phyloP scores from a whole-genome alignment of 352 stramenopile genomes.

The Aphanomyces euteiches region DNA sequence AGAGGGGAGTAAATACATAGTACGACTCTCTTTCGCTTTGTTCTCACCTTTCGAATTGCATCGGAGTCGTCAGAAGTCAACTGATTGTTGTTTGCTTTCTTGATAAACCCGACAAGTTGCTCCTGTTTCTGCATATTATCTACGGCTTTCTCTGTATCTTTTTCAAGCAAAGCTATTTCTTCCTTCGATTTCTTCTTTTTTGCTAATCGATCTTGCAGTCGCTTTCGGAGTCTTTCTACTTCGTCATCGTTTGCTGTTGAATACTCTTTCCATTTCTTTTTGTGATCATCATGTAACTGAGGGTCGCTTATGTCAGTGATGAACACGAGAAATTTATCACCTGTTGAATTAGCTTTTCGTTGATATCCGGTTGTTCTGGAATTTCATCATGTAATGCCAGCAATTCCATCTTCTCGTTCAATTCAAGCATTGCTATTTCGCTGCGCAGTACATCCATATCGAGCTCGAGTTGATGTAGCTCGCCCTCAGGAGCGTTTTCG shows the following conservation, averaged over 20 bases:
- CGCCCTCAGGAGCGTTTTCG: background rate
- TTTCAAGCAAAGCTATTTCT: conserved; percentile 18
- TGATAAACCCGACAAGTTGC: background rate
- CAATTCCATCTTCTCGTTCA: background rate
- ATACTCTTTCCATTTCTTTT: background rate
- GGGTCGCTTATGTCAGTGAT: background rate
- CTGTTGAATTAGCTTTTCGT: background rate
- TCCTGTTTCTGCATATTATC: background rate
- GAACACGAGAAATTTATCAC: background rate
- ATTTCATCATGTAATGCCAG: background rate
- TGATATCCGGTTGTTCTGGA: background rate
- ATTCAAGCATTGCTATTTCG: conserved; percentile 1
- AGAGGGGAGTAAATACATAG: background rate
- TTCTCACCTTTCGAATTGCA: conserved; percentile 1
- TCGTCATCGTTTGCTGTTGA: background rate
- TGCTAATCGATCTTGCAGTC: conserved; percentile 24
- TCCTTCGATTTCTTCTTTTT: conserved; percentile 5
- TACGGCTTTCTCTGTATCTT: background rate
- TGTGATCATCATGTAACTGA: conserved; percentile 23
- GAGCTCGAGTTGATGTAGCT: background rate
- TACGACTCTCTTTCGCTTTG: too few relatives aligned
- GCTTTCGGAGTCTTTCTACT: background rate
- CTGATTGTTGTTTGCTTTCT: background rate
- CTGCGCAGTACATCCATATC: background rate
- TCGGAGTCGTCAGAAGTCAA: conserved; percentile 16